A percentile compares a stretch with the other conserved stretches of the same genome.
These are phyloP conservation scores for Trypanosomatidae sp. DNA, from an alignment of 208 protist genomes.

Conservation along the genomic window DNA sequence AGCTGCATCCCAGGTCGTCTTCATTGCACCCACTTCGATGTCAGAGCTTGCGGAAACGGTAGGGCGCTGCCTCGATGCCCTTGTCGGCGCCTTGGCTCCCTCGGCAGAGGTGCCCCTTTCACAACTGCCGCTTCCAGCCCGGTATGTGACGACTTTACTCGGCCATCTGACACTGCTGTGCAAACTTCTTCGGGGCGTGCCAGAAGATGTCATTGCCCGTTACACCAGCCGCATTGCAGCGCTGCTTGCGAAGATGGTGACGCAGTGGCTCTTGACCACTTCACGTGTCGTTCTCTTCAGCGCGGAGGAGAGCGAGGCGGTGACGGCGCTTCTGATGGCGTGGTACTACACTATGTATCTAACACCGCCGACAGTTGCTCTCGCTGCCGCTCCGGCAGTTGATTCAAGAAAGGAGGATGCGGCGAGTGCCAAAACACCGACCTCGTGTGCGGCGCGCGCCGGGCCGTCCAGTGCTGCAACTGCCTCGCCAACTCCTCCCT, in stretches of 20 bases:
- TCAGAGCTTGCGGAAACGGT: slow-evolving; percentile 29
- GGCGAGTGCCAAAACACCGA: not conserved
- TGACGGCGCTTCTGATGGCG: slow-evolving; percentile 46
- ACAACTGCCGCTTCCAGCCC: slow-evolving; percentile 14
- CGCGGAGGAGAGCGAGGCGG: slow-evolving; percentile 30
- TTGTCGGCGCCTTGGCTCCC: slow-evolving; percentile 19
- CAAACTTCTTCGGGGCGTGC: slow-evolving; percentile 23
- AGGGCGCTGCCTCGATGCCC: slow-evolving; percentile 38
- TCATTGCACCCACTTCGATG: slow-evolving; percentile 15
- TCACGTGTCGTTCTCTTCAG: slow-evolving; percentile 15
- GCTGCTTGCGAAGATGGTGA: slow-evolving; percentile 21
- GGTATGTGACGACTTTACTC: slow-evolving; percentile 24
- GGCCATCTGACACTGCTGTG: slow-evolving; percentile 27
- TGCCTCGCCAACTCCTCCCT: not conserved
- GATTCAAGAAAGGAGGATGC: not conserved
- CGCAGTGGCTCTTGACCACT: slow-evolving; percentile 21
- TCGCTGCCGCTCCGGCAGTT: not conserved
- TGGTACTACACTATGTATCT: slow-evolving; percentile 73
- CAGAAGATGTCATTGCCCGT: slow-evolving; percentile 5
- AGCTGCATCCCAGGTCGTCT: slow-evolving; percentile 7
- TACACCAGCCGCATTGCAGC: slow-evolving; percentile 14
- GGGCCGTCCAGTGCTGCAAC: not conserved
- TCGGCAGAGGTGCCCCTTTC: slow-evolving; percentile 16
- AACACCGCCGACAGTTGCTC: slow-evolving; percentile 14
- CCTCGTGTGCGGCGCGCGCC: not conserved